A percentile compares a stretch with the other conserved stretches of the same genome.
phyloP scores from a whole-genome alignment of 2,329 filamentous ascomycete species.

The Exophiala alcalophila region DNA sequence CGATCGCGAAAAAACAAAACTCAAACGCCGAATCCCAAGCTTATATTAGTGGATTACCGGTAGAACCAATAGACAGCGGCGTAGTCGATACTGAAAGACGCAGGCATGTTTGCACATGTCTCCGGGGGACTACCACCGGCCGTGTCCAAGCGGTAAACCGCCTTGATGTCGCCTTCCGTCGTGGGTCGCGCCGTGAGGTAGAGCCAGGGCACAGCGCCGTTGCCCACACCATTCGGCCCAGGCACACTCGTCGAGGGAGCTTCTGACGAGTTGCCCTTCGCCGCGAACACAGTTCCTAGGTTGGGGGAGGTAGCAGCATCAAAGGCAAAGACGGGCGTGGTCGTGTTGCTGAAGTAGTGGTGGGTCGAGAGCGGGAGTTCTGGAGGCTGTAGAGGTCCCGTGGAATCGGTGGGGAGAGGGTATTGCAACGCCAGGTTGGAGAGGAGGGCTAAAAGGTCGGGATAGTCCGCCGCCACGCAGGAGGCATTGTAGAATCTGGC shows the following conservation, averaged over 20 bases:
- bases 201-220: slow-evolving; percentile 76
- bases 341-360: slow-evolving; percentile 73
- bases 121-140: slow-evolving; percentile 74
- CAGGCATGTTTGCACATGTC: slow-evolving; percentile 65
- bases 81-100: slow-evolving; percentile 71
- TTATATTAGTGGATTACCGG: slow-evolving; percentile 7
- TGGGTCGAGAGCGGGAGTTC: slow-evolving; percentile 67
- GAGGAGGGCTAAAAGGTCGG: slow-evolving; percentile 63
- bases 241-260: slow-evolving; percentile 61
- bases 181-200: slow-evolving; percentile 53
- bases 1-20: background rate
- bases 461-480: slow-evolving; percentile 69
- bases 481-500: slow-evolving; percentile 86
- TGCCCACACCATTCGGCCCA: slow-evolving; percentile 57
- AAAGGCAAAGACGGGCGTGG: slow-evolving; percentile 78
- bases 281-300: slow-evolving; percentile 61
- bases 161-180: slow-evolving; percentile 51
- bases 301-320: slow-evolving; percentile 44
- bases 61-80: slow-evolving; percentile 73
- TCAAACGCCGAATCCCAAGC: background rate
- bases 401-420: slow-evolving; percentile 47
- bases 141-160: slow-evolving; percentile 78
- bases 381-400: slow-evolving; percentile 48
- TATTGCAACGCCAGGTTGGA: slow-evolving; percentile 68
- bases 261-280: slow-evolving; percentile 58